These are phyloP conservation scores for Boletus reticuloceps DNA, from an alignment of 768 basidiomycete species.

Conservation along the genomic window DNA sequence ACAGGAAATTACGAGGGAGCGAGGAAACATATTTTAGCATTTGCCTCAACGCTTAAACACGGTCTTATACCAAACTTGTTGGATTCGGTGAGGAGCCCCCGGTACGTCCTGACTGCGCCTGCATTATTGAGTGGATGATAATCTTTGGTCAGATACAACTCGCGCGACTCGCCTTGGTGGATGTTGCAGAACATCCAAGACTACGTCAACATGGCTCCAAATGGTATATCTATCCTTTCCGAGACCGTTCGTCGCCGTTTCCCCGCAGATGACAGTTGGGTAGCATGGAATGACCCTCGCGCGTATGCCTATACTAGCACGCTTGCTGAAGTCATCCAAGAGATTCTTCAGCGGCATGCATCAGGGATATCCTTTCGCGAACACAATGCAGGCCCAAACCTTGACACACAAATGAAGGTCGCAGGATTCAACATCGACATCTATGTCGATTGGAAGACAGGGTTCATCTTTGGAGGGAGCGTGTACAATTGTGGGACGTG, in stretches of 20 bases:
- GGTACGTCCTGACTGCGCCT: constrained; percentile 42
- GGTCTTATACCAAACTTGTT: constrained; percentile 95
- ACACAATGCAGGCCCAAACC: constrained; percentile 92
- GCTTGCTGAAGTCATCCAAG: constrained; percentile 94
- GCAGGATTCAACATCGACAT: constrained; percentile 93
- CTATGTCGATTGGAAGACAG: constrained; percentile 94
- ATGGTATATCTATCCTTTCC: constrained; percentile 75
- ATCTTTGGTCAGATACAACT: constrained; percentile 68
- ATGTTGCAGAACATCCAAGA: constrained; percentile 99
- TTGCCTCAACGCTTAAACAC: constrained; percentile 91
- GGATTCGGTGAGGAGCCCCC: constrained; percentile 81
- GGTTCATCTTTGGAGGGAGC: constrained; percentile 87
- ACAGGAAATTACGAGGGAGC: constrained; percentile 89
- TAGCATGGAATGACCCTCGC: constrained; percentile 80
- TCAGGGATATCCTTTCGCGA: constrained; percentile 92
- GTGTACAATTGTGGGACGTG: constrained; percentile 86
- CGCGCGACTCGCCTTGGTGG: constrained; percentile 98
- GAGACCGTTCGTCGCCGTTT: constrained; percentile 91
- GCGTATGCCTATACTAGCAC: constrained; percentile 83
- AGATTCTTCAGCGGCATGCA: constrained; percentile 92
- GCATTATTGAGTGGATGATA: not conserved
- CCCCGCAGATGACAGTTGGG: constrained; percentile 92
- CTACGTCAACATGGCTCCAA: constrained; percentile 79
- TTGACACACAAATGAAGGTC: constrained; percentile 97
- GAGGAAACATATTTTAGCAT: constrained; percentile 86